Conservation (phyloP, 139 green algal genomes). For the Chlorella sp. region DNA sequence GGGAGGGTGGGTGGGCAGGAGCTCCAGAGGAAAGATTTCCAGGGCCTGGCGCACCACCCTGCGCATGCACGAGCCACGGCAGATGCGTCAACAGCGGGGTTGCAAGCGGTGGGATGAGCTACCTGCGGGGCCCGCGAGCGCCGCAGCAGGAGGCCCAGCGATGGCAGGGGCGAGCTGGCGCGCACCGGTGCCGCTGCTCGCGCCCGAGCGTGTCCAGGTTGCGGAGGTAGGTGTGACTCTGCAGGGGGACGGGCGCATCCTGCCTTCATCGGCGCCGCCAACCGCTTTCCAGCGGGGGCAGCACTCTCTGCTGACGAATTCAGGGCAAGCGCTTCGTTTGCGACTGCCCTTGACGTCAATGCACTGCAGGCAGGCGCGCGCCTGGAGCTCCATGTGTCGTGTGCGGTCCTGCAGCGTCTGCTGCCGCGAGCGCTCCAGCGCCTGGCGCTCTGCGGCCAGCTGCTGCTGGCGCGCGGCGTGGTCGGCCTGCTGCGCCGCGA, state of each 20-base stretch:
- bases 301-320: too few species aligned
- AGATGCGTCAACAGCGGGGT: neutral
- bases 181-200: slow-evolving; percentile 45
- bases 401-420: neutral
- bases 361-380: neutral
- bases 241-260: too few species aligned
- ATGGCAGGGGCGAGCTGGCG: neutral
- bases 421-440: neutral
- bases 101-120: neutral
- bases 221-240: too few species aligned
- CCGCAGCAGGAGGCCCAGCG: neutral
- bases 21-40: slow-evolving; percentile 50
- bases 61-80: neutral
- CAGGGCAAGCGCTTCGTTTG: too few species aligned
- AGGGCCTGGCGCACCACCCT: slow-evolving; percentile 40
- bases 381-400: neutral
- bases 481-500: neutral
- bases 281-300: too few species aligned
- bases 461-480: neutral
- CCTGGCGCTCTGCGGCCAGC: neutral
- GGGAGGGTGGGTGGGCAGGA: neutral
- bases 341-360: too few species aligned
- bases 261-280: too few species aligned
- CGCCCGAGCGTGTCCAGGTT: slow-evolving; percentile 23
- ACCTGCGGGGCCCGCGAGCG: neutral